A percentile compares a stretch with the other conserved stretches of the same genome.
Conservation (phyloP, 192 early-diverging fungal genomes). For the Coemansia sp. region DNA sequence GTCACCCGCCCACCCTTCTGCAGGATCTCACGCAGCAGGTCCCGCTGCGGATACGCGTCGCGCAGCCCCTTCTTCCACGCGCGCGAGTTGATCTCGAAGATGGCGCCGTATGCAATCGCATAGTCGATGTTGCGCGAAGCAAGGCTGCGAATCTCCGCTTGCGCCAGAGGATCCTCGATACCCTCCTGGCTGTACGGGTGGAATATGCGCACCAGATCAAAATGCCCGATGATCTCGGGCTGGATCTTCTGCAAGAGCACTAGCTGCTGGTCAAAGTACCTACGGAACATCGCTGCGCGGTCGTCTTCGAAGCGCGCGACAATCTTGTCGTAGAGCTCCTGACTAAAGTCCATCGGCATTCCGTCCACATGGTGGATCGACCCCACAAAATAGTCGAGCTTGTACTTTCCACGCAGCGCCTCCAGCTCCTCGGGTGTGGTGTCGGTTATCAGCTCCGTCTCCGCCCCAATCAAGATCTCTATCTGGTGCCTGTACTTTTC, state of each 20-base stretch:
- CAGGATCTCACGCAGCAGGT: conserved; percentile 74
- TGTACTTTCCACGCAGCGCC: conserved; percentile 48
- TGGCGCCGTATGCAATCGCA: conserved; percentile 75
- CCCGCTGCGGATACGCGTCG: conserved; percentile 85
- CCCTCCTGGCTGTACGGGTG: conserved; percentile 49
- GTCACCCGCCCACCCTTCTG: conserved; percentile 71
- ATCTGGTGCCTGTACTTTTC: conserved; percentile 57
- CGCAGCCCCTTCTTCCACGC: conserved; percentile 88
- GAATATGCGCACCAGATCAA: conserved; percentile 92
- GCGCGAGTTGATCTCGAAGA: conserved; percentile 93
- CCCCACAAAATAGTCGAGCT: conserved; percentile 87
- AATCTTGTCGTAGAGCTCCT: conserved; percentile 56
- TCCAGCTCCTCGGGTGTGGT: conserved; percentile 56
- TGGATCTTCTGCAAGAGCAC: conserved; percentile 68
- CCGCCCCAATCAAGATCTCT: conserved; percentile 81
- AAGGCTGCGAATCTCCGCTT: conserved; percentile 50
- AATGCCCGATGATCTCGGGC: conserved; percentile 91
- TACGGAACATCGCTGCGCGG: conserved; percentile 60
- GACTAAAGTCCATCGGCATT: conserved; percentile 83
- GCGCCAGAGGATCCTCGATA: conserved; percentile 35
- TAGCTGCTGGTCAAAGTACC: conserved; percentile 90
- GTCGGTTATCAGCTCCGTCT: conserved; percentile 81
- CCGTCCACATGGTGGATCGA: conserved; percentile 86
- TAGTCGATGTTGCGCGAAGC: conserved; percentile 78
- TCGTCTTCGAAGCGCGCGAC: conserved; percentile 31